Evolutionary conservation across 1,284 basidiomycete species (phyloP), one percentile per base, ranked within the genome.

Genomic region (Cutaneotrichosporon cavernicola): DNA sequence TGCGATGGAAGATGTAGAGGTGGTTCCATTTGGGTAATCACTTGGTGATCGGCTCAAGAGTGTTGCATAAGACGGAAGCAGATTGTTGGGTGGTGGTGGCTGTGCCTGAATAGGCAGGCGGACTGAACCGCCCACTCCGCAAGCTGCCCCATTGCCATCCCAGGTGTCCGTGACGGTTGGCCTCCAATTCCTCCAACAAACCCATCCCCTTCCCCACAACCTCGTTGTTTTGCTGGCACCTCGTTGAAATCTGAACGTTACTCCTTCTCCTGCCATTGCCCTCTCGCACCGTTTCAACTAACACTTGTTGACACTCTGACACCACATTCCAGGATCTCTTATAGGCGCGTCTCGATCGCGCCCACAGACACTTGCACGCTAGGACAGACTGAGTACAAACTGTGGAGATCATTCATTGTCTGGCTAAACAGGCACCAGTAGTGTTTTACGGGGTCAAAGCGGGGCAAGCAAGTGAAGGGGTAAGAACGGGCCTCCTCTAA

Each of bases 291-390:
- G 14, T 43, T 43, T 43, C 40, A 43, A 43, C 40, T 43, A 13
- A 32, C 46, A 7, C 43, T 36, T 13, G 34, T 36, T 36, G 9
- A 14, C 16, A 47, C 46, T 47, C 34, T 31, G 30, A 69, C 68
- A 13, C 69, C 69, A 51, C 34, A 9, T 36, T 9, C 34, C 11
- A 36, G 34, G 34, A 36, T 13, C 34, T 13, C 34, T 36, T 36
- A 1, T 36, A 36, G 34, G 11, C 2, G 11, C 34, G 34, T 9
- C 11, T 36, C 7, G 26, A 26, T 26, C 26, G 26, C 26, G 26
- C 7, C 34, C 34, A 13, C 34, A 13, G 34, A 36, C 34, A 36
- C 34, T 5, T 3, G 2, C 26, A 26, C 26, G 26, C 26, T 2
- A 26, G 26, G 34, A 36, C 34, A 8, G 34, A 36, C 34, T 36